Evolutionary conservation across 495 filamentous ascomycete species (phyloP).

Genomic region (Penicillium parvum): DNA sequence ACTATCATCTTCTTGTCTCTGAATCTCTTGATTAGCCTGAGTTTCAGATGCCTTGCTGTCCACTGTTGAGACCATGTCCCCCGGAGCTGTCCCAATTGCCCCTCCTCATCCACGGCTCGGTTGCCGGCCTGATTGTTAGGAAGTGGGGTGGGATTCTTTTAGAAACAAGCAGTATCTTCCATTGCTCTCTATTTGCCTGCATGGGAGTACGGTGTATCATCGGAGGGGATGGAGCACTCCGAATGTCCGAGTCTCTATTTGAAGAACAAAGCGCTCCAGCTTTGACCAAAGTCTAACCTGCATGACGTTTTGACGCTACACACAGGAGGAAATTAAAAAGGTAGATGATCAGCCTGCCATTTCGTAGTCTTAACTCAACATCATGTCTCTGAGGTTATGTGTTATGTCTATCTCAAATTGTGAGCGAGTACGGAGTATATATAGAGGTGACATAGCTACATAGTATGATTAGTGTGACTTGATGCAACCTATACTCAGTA

Average conservation of each 20-base stretch:
- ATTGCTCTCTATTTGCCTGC: neutral
- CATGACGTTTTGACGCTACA: too few relatives aligned
- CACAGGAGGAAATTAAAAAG: too few relatives aligned
- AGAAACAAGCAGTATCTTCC: constrained; percentile 5
- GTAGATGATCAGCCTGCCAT: too few relatives aligned
- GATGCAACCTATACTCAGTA: too few relatives aligned
- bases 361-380: too few relatives aligned
- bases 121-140: neutral
- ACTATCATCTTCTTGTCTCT: constrained; percentile 1
- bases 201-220: neutral
- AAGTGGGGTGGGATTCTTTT: constrained; percentile 6
- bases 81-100: constrained; percentile 6
- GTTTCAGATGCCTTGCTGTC: constrained; percentile 17
- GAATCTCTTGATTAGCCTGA: constrained; percentile 6
- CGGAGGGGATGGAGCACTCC: neutral
- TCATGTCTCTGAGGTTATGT: too few relatives aligned
- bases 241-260: constrained; percentile 9
- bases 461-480: too few relatives aligned
- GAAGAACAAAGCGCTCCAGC: too few relatives aligned
- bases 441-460: too few relatives aligned
- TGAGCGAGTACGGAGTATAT: too few relatives aligned
- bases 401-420: too few relatives aligned
- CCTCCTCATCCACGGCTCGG: constrained; percentile 9
- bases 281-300: too few relatives aligned
- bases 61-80: constrained; percentile 1